Evolutionary conservation across 441 rosid species (phyloP), one percentile per base, ranked within the genome.

Genomic region (Euphorbia schlechtendalii): DNA sequence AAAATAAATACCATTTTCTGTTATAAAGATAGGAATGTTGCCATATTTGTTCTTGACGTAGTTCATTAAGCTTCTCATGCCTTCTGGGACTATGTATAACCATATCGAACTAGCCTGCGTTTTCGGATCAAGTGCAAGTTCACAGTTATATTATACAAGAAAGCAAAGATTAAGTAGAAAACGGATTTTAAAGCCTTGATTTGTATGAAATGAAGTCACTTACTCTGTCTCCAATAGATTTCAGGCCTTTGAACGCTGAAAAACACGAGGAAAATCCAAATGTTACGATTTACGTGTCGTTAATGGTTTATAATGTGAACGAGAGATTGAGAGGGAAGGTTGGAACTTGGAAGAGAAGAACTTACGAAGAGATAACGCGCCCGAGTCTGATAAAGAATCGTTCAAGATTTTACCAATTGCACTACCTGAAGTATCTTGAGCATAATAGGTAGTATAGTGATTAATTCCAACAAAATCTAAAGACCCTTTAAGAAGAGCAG

Each of bases 401-500:
- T 84, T 69, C 28, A 94, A 78, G 58, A 88, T 30, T 46, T 13
- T 28, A 5, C 73, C 74, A 1, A 83, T 32, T 45, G 77, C 17
- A 64, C 56, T 68, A 0, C 79, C 64, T 17, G 67, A 5, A 61
- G 80, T 80, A 65, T 76, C 63, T 22, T 71, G 70, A 43, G 86
- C 97, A 60, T 90, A 94, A 63, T 63, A 89, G 8, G 99, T 90
- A 24, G 99, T 94, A 71, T 94, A 94, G 71, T 94, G 99, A 76
- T 94, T 94, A 43, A 91, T 94, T 67, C 97, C 99, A 15, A 94
- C 84, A 70, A 91, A 94, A 73, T 94, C 99, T 52, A 89, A 55
- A n/a, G 98, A 94, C 36, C 96, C 96, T 77, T 87, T 89, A 0
- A 87, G 36, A 56, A 94, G 76, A 61, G 76, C 66, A 30, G 88